phyloP scores from a whole-genome alignment of 176 grass and related monocot genomes.

The Phyllostachys edulis region DNA sequence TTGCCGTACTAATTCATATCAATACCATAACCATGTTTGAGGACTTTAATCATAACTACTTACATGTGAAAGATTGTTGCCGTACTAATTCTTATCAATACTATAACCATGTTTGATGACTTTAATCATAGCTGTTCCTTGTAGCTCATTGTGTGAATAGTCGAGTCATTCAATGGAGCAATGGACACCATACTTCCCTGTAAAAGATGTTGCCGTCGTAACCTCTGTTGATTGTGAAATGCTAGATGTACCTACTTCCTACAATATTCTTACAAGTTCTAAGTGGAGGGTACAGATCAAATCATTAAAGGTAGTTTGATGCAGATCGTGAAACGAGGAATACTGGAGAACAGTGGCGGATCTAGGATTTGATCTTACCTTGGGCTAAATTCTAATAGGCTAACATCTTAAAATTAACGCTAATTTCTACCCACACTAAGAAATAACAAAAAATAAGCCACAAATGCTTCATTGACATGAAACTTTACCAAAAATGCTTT shows the following conservation, averaged over 20 bases:
- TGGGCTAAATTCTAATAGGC: too few relatives aligned
- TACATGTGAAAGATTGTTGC: not conserved
- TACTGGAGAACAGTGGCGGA: too few relatives aligned
- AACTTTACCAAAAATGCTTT: too few relatives aligned
- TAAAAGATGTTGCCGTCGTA: not conserved
- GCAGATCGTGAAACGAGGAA: not conserved
- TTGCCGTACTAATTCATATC: not conserved
- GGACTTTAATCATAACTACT: conserved; percentile 4
- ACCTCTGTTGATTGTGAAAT: not conserved
- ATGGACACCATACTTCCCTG: not conserved
- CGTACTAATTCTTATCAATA: not conserved
- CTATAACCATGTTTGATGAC: not conserved
- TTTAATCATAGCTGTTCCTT: conserved; percentile 13
- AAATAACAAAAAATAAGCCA: too few relatives aligned
- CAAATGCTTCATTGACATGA: too few relatives aligned
- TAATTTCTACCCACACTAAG: too few relatives aligned
- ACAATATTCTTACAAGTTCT: not conserved
- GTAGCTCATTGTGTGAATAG: not conserved
- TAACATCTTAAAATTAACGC: too few relatives aligned
- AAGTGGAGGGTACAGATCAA: not conserved
- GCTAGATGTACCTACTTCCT: not conserved
- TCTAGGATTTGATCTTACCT: too few relatives aligned
- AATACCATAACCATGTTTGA: not conserved
- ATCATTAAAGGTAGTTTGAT: not conserved
- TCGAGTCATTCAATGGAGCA: not conserved